A percentile compares a stretch with the other conserved stretches of the same genome.
These are phyloP conservation scores for Fraxinus latifolia DNA, from an alignment of 305 asterid species.

Conservation along the genomic window DNA sequence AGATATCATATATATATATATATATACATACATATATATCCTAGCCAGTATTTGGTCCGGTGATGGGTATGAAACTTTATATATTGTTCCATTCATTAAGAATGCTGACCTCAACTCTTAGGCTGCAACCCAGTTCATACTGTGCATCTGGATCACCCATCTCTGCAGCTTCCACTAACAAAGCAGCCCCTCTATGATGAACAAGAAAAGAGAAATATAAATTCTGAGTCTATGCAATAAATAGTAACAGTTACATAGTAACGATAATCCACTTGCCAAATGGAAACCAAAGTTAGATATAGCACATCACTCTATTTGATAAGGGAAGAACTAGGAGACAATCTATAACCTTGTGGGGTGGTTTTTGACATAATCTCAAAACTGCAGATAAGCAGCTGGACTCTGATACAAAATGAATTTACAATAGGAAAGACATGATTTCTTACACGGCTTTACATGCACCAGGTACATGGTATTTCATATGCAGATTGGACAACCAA, in stretches of 20 bases:
- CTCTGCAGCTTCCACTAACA: constrained; percentile 94
- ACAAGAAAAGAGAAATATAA: constrained; percentile 16
- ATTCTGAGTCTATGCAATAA: background rate
- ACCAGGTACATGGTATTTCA: constrained; percentile 93
- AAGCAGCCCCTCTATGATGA: constrained; percentile 79
- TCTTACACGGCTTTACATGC: constrained; percentile 79
- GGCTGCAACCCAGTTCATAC: constrained; percentile 72
- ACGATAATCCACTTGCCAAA: background rate
- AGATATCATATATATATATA: background rate
- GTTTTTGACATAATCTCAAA: constrained; percentile 9
- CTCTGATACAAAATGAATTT: background rate
- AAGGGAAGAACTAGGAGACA: background rate
- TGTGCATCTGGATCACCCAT: constrained; percentile 94
- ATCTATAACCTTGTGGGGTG: background rate
- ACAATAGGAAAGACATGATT: constrained; percentile 10
- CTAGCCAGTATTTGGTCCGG: background rate
- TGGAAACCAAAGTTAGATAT: background rate
- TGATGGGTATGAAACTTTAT: background rate
- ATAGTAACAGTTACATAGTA: background rate
- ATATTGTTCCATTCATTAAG: background rate
- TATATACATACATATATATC: background rate
- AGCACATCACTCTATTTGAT: background rate
- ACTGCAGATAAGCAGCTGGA: constrained; percentile 8
- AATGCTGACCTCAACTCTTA: constrained; percentile 75
- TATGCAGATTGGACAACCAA: constrained; percentile 84